These are phyloP conservation scores for Terfezia claveryi DNA, from an alignment of 495 filamentous ascomycete species.

Conservation along the genomic window DNA sequence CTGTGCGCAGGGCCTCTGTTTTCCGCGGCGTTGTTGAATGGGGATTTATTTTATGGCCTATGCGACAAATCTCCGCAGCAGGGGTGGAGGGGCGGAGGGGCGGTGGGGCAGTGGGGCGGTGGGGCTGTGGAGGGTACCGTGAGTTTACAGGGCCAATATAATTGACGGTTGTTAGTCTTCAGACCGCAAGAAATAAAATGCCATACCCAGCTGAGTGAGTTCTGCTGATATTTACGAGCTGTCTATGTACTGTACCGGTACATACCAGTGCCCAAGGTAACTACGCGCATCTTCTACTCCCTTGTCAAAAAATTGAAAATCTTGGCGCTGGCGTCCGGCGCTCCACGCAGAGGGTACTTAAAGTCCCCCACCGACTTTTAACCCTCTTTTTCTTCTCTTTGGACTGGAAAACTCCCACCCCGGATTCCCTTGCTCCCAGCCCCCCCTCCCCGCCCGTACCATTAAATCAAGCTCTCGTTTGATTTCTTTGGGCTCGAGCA, in stretches of 20 bases:
- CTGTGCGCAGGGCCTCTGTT: no score
- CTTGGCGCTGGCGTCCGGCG: background rate
- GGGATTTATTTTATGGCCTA: no score
- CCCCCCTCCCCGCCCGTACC: conserved; percentile 13
- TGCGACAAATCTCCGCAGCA: no score
- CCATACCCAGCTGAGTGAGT: no score
- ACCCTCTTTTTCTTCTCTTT: conserved; percentile 11
- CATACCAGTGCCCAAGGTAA: no score
- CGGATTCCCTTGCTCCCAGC: conserved; percentile 16
- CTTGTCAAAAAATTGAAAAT: background rate
- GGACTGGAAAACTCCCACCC: conserved; percentile 15
- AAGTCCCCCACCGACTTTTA: conserved; percentile 1
- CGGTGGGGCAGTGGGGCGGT: background rate
- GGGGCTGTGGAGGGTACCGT: background rate
- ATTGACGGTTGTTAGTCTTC: no score
- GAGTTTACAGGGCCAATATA: no score
- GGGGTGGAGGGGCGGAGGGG: conserved; percentile 1
- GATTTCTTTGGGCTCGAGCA: conserved; percentile 1
- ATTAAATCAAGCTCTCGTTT: conserved; percentile 1
- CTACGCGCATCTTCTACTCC: background rate
- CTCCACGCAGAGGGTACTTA: background rate
- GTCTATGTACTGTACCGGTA: no score
- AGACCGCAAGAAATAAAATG: no score
- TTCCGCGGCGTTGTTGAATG: no score
- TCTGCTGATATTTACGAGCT: no score